Conservation (phyloP, 1,284 basidiomycete species). For the Lignosus rhinocerotis region DNA sequence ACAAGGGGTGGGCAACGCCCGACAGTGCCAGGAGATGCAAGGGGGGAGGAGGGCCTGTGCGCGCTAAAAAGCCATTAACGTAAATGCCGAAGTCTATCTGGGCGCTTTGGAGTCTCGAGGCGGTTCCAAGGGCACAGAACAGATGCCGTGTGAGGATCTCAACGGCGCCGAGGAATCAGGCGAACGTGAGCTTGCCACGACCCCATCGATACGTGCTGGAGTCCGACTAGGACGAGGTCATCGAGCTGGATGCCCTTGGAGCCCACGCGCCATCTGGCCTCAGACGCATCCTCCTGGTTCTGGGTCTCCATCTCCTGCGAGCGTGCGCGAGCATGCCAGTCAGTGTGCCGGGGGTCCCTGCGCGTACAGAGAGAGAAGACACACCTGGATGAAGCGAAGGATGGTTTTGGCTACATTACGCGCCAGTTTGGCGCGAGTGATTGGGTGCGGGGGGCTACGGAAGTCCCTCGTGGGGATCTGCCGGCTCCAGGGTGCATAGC, state of each 20-base stretch:
- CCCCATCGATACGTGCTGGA: conserved; percentile 78
- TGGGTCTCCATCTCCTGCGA: conserved; percentile 46
- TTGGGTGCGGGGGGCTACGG: conserved; percentile 68
- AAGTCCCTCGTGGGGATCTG: conserved; percentile 81
- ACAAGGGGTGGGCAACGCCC: not conserved
- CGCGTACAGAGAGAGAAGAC: not conserved
- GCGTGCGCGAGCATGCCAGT: not conserved
- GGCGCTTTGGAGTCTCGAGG: not conserved
- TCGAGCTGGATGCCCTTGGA: conserved; percentile 54
- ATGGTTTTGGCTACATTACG: conserved; percentile 41
- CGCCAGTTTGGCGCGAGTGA: conserved; percentile 46
- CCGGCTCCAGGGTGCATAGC: conserved; percentile 71
- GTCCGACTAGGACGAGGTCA: conserved; percentile 67
- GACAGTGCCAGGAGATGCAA: too few species aligned
- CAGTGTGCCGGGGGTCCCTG: not conserved
- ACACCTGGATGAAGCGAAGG: conserved; percentile 39
- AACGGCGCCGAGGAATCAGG: conserved; percentile 33
- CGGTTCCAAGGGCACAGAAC: not conserved
- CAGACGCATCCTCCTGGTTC: conserved; percentile 46
- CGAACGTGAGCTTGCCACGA: conserved; percentile 78
- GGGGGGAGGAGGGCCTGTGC: not conserved
- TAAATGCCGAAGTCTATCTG: not conserved
- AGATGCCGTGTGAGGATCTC: not conserved
- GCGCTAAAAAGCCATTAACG: not conserved
- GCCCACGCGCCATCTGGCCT: conserved; percentile 63